These are phyloP conservation scores for Malus sylvestris DNA, from an alignment of 306 rosid species.

Conservation along the genomic window DNA sequence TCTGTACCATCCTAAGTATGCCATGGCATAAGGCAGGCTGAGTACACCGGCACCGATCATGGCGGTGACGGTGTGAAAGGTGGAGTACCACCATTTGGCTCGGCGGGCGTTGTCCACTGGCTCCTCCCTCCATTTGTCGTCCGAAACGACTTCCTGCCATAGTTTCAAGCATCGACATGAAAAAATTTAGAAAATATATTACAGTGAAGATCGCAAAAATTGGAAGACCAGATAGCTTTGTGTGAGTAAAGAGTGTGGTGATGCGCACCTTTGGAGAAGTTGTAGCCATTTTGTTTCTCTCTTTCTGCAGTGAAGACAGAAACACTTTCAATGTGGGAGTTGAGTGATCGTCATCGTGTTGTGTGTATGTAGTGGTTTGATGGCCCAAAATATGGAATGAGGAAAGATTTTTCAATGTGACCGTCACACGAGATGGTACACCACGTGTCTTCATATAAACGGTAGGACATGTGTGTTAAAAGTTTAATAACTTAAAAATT, in stretches of 20 bases:
- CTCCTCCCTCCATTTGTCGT: conserved; percentile 49
- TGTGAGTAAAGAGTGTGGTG: neutral
- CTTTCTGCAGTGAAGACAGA: neutral
- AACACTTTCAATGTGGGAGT: conserved; percentile 17
- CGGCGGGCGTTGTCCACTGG: conserved; percentile 26
- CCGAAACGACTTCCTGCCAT: conserved; percentile 38
- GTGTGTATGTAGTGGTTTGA: conserved; percentile 35
- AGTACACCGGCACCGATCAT: conserved; percentile 97
- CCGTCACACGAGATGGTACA: no score
- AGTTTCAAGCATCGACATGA: neutral
- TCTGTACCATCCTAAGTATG: conserved; percentile 84
- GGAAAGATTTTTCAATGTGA: rapidly evolving
- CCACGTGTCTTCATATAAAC: no score
- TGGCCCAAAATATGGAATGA: neutral
- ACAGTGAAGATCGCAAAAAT: neutral
- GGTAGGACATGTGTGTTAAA: no score
- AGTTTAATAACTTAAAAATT: no score
- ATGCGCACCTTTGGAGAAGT: conserved; percentile 49
- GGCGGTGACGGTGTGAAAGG: conserved; percentile 88
- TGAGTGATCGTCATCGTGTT: conserved; percentile 12
- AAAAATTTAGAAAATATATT: neutral
- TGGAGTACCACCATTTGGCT: conserved; percentile 97
- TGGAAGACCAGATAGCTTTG: no score
- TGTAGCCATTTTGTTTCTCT: conserved; percentile 37
- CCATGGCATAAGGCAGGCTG: conserved; percentile 91